Evolutionary conservation across 2,329 filamentous ascomycete genomes (phyloP), one percentile per base, ranked within the genome.

Genomic region (Colletotrichum destructivum): DNA sequence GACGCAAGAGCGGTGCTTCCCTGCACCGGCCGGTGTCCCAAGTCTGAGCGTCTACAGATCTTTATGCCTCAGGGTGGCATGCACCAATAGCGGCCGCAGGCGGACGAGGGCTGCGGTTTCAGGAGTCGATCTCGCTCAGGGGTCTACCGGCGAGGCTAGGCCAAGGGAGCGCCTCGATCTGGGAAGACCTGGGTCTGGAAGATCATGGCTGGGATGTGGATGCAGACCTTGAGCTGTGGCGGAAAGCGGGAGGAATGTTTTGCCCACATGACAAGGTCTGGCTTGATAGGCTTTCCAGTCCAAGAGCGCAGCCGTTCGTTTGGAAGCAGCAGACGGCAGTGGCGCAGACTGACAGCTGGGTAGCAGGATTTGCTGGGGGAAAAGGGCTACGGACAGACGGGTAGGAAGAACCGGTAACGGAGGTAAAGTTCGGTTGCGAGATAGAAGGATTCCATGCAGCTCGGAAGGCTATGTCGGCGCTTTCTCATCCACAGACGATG

Each of bases 111-210:
- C 23, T 71, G 71, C 60, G 16, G 73, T 74, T 74, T 74, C 73
- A 74, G 71, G 51, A 73, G 73, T 73, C 68, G 61, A 74, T 74
- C 71, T 72, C n/a, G 52, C 47, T 61, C 69, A 72, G 69, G 71
- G 68, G 55, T 62, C 56, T 63, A 69, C 60, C 51, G 51, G 71
- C 67, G 71, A 59, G 71, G 62, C 68, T 64, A 67, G 64, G 68
- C 57, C 68, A 64, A 64, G 51, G 54, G 38, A 47, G 57, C 15
- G 21, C 35, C 62, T 44, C 52, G 63, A 73, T 66, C 71, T 47
- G 52, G 62, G 57, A 66, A 57, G 44, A 52, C 63, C 56, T 71
- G 60, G 71, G 57, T 26, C 51, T 69, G 55, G 57, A 64, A 66
- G 67, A 65, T 65, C 62, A 55, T 68, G 70, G 71, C 31, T 42